phyloP scores from a whole-genome alignment of 1,139 yeast species.

The Hyphopichia wangnamkhiaoensis region DNA sequence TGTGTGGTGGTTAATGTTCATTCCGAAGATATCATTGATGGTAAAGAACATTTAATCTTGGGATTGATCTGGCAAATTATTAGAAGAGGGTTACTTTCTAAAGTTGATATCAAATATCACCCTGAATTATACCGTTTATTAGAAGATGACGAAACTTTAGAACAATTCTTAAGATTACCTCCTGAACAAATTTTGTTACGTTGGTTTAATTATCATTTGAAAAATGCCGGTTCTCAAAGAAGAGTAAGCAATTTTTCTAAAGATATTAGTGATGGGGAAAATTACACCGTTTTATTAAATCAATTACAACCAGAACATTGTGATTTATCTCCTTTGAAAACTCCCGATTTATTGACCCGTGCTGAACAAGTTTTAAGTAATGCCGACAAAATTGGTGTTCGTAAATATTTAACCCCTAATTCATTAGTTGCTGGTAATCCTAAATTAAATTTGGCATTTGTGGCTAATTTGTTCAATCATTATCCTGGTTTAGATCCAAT shows the following conservation, averaged over 20 bases:
- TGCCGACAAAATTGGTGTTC: constrained; percentile 89
- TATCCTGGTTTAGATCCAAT: constrained; percentile 96
- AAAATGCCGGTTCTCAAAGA: constrained; percentile 90
- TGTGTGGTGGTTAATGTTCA: constrained; percentile 98
- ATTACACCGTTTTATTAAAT: constrained; percentile 83
- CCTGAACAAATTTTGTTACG: constrained; percentile 96
- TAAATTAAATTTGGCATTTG: constrained; percentile 92
- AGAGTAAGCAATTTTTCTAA: constrained; percentile 81
- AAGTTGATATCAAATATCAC: constrained; percentile 93
- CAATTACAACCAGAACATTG: constrained; percentile 87
- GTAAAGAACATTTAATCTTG: constrained; percentile 90
- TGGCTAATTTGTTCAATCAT: constrained; percentile 93
- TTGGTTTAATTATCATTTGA: constrained; percentile 96
- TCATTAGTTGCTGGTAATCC: constrained; percentile 96
- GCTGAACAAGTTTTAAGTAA: constrained; percentile 84
- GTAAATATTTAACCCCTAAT: constrained; percentile 92
- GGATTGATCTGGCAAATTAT: constrained; percentile 99
- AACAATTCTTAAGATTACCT: constrained; percentile 92
- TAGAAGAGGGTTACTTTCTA: constrained; percentile 89
- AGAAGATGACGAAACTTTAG: constrained; percentile 96
- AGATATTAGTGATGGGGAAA: constrained; percentile 94
- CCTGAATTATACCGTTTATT: constrained; percentile 94
- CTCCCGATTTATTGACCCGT: constrained; percentile 67
- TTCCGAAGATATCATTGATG: constrained; percentile 95
- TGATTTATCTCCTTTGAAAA: constrained; percentile 78